Percentiles rank a stretch among this genome's conserved stretches.
Conservation (phyloP, 352 stramenopile species). For the Achlya hypogyna region DNA sequence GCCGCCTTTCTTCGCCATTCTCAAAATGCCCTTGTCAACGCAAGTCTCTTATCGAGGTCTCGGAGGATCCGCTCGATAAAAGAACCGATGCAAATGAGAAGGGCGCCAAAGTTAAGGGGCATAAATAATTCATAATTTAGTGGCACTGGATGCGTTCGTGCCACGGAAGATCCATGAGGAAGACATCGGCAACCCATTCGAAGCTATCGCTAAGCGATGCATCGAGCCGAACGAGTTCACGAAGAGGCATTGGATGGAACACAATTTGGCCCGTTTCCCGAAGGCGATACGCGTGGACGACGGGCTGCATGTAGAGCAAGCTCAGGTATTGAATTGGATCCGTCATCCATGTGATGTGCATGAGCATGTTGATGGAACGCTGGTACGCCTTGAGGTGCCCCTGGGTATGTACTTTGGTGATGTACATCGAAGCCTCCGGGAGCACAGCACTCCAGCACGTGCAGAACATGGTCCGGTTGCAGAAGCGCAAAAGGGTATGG, state of each 20-base stretch:
- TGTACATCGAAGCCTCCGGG: background rate
- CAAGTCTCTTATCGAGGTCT: background rate
- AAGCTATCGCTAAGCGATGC: background rate
- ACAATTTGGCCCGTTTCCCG: background rate
- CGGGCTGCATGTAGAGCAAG: background rate
- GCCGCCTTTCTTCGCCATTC: conserved; percentile 1
- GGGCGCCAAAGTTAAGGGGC: background rate
- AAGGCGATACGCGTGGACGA: background rate
- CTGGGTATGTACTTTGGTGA: background rate
- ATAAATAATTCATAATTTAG: too few relatives aligned
- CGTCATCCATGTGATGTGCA: conserved; percentile 6
- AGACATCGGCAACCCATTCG: background rate
- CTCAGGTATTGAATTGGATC: background rate
- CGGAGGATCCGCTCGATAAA: background rate
- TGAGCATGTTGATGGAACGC: background rate
- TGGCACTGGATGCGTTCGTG: background rate
- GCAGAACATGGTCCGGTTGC: background rate
- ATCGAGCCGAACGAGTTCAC: background rate
- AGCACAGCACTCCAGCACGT: background rate
- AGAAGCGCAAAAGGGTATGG: background rate
- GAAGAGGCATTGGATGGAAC: background rate
- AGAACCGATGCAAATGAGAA: background rate
- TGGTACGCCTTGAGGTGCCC: background rate
- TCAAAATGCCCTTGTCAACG: background rate
- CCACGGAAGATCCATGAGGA: background rate